Conservation (phyloP, 208 protist species). For the Leishmania gerbilli region DNA sequence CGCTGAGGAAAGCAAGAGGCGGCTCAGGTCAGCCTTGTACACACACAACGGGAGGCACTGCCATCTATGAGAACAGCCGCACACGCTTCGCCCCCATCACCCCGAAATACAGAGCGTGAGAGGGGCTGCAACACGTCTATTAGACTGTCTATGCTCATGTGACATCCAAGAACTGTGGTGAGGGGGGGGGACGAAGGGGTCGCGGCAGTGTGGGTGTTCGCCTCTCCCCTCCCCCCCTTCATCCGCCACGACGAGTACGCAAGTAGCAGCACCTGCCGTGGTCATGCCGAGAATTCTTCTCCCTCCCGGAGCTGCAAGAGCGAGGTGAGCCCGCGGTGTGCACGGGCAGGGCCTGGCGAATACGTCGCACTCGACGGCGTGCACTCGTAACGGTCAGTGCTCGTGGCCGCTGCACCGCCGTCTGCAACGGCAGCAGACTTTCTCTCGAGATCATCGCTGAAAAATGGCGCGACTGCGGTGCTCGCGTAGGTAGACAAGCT, state of each 20-base stretch:
- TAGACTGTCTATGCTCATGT: background rate
- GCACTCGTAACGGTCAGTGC: background rate
- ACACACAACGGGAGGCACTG: background rate
- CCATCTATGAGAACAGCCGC: background rate
- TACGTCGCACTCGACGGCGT: too few relatives aligned
- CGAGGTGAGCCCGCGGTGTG: background rate
- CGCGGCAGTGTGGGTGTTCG: background rate
- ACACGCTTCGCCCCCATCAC: background rate
- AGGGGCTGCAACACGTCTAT: background rate
- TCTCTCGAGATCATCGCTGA: background rate
- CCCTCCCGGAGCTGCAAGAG: background rate
- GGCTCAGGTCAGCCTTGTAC: background rate
- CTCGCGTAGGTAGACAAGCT: background rate
- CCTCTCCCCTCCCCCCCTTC: background rate
- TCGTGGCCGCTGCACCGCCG: background rate
- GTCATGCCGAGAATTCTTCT: background rate
- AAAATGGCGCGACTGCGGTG: background rate
- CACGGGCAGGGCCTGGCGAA: background rate
- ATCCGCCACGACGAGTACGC: background rate
- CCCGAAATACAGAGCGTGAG: background rate
- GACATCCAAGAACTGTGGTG: background rate
- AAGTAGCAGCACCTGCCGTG: background rate
- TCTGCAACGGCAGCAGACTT: background rate
- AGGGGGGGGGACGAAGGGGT: background rate
- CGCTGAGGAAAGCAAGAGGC: background rate